Evolutionary conservation across 2,329 filamentous ascomycete species (phyloP).

Genomic region (Claviceps fusiformis): DNA sequence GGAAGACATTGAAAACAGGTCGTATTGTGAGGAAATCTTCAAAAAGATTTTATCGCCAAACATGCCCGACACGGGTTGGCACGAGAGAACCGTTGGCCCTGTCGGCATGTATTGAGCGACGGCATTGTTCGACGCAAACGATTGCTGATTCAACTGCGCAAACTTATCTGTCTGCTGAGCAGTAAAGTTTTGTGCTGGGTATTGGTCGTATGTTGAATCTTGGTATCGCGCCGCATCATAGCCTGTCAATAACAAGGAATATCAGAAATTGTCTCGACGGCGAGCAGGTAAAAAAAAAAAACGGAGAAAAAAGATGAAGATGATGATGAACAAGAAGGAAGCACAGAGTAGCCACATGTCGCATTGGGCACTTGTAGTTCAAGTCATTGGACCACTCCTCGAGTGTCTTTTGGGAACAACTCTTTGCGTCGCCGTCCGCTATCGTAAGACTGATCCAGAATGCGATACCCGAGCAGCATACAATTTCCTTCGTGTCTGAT

Average conservation of each 20-base stretch:
- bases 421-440: too few relatives aligned
- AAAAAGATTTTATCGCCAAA: conserved; percentile 59
- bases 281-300: background rate
- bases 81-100: conserved; percentile 50
- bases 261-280: conserved; percentile 2
- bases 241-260: conserved; percentile 24
- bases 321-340: too few relatives aligned
- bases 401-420: too few relatives aligned
- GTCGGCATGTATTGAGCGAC: conserved; percentile 54
- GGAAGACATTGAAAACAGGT: conserved; percentile 47
- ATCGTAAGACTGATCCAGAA: too few relatives aligned
- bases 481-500: too few relatives aligned
- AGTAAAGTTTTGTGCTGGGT: conserved; percentile 32
- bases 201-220: conserved; percentile 40
- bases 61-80: conserved; percentile 53
- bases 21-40: conserved; percentile 61
- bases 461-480: too few relatives aligned
- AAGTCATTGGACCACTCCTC: too few relatives aligned
- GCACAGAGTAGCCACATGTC: too few relatives aligned
- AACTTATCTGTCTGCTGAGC: conserved; percentile 36
- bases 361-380: too few relatives aligned
- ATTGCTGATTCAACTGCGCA: conserved; percentile 39
- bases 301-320: background rate
- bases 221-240: conserved; percentile 49
- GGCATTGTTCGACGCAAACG: conserved; percentile 46